Base-by-base conservation (phyloP, 495 filamentous ascomycete genomes). In the Daldinia grandis region DNA sequence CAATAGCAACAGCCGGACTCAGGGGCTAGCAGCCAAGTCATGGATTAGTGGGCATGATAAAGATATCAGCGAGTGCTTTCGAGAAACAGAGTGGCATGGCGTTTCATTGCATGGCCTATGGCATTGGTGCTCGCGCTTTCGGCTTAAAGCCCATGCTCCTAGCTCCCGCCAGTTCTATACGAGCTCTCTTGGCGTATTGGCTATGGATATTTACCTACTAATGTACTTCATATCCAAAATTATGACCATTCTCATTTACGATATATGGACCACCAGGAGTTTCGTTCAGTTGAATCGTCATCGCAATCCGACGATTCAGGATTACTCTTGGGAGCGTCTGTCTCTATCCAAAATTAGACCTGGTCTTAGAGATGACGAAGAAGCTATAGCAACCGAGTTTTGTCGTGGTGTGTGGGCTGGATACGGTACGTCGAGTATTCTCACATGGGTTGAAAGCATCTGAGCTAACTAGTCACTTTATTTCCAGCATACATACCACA, bases 361-460 rank as follows among this genome's bases (percentile, higher is more conserved):
- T 4, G 80, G 87, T 58, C 78, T 93, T 42, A 74, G 91, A 7
- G 81, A 89, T 76, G 81, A 83, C 69, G 78, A 88, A 74, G 86
- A 86, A 64, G 86, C 83, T 67, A 78, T 91, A 28, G 81, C 83
- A 4, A 80, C 86, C 58, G 85, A 86, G 42, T 90, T 91, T 67
- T 90, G 88, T 69, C 85, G 83, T 2, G 88, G 88, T 27, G 83
- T 89, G 27, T 91, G 87, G 87, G 81, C 87, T 64, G 89, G 89
- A 64, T 81, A 85, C 75, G 88, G 88, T 89, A 74, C 61, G 84
- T 80, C 15, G 19, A 47, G 19, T 3, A n/a, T 19, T 57, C 28
- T 31, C 28, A 6, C 4, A 17, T 28, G 19, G 40, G 42, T 37
- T 3, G 0, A 28, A 33, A 8, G 61, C 14, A 35, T 64, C 15